Conservation (phyloP, 148 eudicot species). For the Vaccinium darrowii region DNA sequence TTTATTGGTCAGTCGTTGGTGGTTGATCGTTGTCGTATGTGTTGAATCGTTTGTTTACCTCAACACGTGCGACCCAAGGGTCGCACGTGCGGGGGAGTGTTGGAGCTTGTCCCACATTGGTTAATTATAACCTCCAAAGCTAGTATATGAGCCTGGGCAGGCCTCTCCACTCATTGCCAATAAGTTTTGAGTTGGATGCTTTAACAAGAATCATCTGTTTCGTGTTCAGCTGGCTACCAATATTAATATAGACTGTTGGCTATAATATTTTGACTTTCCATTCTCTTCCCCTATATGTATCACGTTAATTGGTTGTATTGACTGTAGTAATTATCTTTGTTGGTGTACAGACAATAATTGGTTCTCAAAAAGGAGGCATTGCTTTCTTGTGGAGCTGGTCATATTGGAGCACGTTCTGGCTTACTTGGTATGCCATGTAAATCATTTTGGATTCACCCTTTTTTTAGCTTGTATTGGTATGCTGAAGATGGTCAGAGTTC, state of each 20-base stretch:
- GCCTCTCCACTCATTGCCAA: no score
- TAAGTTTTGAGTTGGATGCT: no score
- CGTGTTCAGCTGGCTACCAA: not conserved
- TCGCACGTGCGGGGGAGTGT: no score
- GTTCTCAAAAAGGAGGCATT: constrained; percentile 60
- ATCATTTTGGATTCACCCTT: not conserved
- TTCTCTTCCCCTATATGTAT: not conserved
- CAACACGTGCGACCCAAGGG: no score
- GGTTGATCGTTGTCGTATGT: no score
- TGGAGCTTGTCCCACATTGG: no score
- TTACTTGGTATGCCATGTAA: constrained; percentile 72
- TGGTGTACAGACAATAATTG: constrained; percentile 66
- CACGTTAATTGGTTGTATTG: not conserved
- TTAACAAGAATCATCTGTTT: not conserved
- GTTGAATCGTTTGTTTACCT: no score
- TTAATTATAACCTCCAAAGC: no score
- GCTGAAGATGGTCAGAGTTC: not conserved
- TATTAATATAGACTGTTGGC: not conserved
- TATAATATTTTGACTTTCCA: not conserved
- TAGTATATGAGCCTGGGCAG: no score
- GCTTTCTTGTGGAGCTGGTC: constrained; percentile 96
- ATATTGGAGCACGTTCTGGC: constrained; percentile 95
- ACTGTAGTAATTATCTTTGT: constrained; percentile 14
- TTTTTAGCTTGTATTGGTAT: not conserved
- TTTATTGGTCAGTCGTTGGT: no score